A percentile compares a stretch with the other conserved stretches of the same genome.
phyloP scores from a whole-genome alignment of 148 eudicot genomes.

The Cornus suecica region DNA sequence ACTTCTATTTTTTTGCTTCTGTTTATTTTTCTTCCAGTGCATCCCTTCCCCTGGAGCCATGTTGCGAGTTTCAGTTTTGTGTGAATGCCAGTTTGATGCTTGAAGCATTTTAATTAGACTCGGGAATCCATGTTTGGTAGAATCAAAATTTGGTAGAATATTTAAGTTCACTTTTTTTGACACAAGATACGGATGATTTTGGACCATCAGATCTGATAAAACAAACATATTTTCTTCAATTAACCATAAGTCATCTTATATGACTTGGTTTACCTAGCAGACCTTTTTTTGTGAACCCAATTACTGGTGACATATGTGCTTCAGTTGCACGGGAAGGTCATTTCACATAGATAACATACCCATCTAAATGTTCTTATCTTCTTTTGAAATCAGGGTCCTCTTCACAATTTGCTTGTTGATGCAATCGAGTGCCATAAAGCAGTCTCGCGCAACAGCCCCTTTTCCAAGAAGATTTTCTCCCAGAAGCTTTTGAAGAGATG shows the following conservation, averaged over 20 bases:
- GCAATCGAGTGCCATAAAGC: constrained; percentile 39
- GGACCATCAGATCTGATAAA: neutral
- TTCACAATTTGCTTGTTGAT: constrained; percentile 29
- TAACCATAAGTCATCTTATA: neutral
- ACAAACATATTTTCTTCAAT: neutral
- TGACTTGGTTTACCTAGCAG: neutral
- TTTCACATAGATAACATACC: neutral
- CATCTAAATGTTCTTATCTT: neutral
- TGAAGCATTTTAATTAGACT: neutral
- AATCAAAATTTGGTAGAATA: too few species aligned
- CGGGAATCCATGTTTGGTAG: neutral
- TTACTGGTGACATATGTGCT: neutral
- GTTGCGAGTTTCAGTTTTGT: neutral
- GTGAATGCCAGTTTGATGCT: neutral
- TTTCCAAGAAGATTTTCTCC: constrained; percentile 38
- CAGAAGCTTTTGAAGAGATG: constrained; percentile 45
- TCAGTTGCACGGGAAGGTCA: neutral
- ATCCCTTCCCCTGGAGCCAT: too few species aligned
- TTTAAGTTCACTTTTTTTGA: too few species aligned
- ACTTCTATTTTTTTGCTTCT: neutral
- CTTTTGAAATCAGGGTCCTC: constrained; percentile 32
- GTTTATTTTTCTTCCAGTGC: neutral
- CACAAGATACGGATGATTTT: neutral
- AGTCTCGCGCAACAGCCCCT: constrained; percentile 38
- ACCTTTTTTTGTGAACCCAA: neutral